These are phyloP conservation scores for Pythium pyrilobum DNA, from an alignment of 352 stramenopile genomes.

Conservation along the genomic window DNA sequence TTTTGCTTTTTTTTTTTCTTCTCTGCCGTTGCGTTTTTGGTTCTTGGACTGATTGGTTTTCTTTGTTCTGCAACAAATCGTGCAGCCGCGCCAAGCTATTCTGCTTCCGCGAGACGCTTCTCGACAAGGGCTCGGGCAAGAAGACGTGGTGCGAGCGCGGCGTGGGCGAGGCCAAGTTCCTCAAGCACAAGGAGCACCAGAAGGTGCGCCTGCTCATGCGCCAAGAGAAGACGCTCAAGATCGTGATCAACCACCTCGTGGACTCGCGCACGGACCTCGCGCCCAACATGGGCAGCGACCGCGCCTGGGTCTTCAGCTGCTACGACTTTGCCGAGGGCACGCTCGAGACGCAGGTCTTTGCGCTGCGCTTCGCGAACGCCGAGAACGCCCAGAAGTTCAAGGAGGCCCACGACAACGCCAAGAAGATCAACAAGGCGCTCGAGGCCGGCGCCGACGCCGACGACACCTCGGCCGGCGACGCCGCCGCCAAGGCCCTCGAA, in stretches of 20 bases:
- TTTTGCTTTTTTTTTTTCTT: slow-evolving; percentile 6
- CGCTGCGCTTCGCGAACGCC: slow-evolving; percentile 92
- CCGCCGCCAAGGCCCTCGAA: slow-evolving; percentile 90
- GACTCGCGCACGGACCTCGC: slow-evolving; percentile 95
- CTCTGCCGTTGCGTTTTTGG: background rate
- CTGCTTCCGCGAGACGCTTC: slow-evolving; percentile 94
- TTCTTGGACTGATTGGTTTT: background rate
- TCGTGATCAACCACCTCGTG: slow-evolving; percentile 97
- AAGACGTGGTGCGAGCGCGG: slow-evolving; percentile 98
- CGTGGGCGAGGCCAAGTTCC: slow-evolving; percentile 95
- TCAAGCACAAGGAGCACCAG: slow-evolving; percentile 95
- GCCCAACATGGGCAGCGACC: slow-evolving; percentile 95
- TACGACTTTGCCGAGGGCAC: slow-evolving; percentile 97
- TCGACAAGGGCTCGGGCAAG: slow-evolving; percentile 97
- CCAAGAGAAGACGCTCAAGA: slow-evolving; percentile 99
- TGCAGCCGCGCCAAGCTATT: slow-evolving; percentile 94
- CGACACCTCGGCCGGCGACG: slow-evolving; percentile 90
- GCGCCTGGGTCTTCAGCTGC: slow-evolving; percentile 97
- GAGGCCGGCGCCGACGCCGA: slow-evolving; percentile 90
- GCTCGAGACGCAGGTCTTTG: slow-evolving; percentile 88
- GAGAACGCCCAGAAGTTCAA: slow-evolving; percentile 97
- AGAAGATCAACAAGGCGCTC: slow-evolving; percentile 93
- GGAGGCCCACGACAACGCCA: slow-evolving; percentile 90
- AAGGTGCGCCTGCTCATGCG: slow-evolving; percentile 96
- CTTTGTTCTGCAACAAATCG: slow-evolving; percentile 12